Conservation (phyloP, 768 basidiomycete species). For the Paxillus involutus region DNA sequence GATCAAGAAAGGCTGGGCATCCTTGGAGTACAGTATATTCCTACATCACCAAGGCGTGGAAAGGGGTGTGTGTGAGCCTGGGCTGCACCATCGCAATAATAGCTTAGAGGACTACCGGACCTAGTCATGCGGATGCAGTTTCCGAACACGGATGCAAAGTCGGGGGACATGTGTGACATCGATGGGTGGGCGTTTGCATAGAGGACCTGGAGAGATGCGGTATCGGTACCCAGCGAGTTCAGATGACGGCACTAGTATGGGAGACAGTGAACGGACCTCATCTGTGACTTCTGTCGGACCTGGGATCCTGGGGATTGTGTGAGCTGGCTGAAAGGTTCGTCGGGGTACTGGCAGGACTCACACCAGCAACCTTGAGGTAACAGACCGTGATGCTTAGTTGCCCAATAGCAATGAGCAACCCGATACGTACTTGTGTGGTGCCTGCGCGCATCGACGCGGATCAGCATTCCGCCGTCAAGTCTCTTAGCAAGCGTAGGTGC, state of each 20-base stretch:
- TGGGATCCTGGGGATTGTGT: constrained; percentile 45
- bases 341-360: constrained; percentile 17
- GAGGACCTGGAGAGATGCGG: constrained; percentile 56
- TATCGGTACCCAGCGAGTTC: not conserved
- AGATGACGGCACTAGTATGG: not conserved
- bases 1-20: constrained; percentile 89
- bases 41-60: constrained; percentile 32
- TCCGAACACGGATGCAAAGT: constrained; percentile 86
- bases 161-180: constrained; percentile 85
- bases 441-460: constrained; percentile 21
- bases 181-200: constrained; percentile 91
- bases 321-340: constrained; percentile 5
- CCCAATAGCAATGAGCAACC: constrained; percentile 1
- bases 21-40: constrained; percentile 74
- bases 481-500: not conserved
- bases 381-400: constrained; percentile 24
- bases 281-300: constrained; percentile 66
- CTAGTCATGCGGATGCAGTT: constrained; percentile 86
- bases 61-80: not conserved
- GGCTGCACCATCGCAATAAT: not conserved
- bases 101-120: constrained; percentile 33
- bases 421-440: constrained; percentile 48
- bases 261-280: constrained; percentile 38
- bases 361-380: constrained; percentile 48
- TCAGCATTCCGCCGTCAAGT: not conserved